phyloP scores from a whole-genome alignment of 2,329 filamentous ascomycete genomes.

The Trichoderma koningii region DNA sequence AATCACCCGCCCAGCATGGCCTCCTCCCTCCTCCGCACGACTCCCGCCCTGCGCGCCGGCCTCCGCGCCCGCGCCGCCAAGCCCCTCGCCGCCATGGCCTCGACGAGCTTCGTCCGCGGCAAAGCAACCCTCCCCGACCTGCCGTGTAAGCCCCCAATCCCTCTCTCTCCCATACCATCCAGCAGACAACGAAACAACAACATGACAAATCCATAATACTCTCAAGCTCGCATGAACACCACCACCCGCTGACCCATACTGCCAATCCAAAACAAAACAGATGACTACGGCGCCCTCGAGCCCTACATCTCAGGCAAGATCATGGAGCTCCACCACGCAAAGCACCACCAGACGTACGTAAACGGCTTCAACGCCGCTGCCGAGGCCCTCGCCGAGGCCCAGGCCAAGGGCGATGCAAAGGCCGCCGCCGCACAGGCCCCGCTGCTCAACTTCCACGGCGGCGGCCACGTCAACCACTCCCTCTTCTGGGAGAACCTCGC shows the following conservation, averaged over 20 bases:
- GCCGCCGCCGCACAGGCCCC: constrained; percentile 54
- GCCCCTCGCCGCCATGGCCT: constrained; percentile 65
- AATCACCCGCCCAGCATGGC: constrained; percentile 59
- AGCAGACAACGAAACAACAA: background rate
- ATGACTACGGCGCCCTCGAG: constrained; percentile 96
- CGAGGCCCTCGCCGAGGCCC: constrained; percentile 68
- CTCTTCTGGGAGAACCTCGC: constrained; percentile 85
- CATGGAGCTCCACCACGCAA: constrained; percentile 94
- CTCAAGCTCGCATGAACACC: constrained; percentile 1
- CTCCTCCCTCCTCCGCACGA: constrained; percentile 71
- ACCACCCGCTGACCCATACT: background rate
- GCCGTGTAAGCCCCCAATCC: constrained; percentile 46
- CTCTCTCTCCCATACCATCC: too few species aligned
- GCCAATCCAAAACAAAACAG: constrained; percentile 48
- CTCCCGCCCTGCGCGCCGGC: constrained; percentile 67
- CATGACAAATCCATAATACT: background rate
- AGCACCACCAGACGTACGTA: constrained; percentile 93
- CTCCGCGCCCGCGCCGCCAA: constrained; percentile 67
- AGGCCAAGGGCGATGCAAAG: constrained; percentile 60
- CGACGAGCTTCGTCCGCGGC: constrained; percentile 75
- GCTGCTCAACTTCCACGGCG: constrained; percentile 76
- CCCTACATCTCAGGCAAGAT: constrained; percentile 80
- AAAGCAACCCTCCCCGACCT: constrained; percentile 95
- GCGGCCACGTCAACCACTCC: constrained; percentile 83
- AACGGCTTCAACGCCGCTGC: constrained; percentile 81